Percentiles rank a stretch among this genome's conserved stretches.
Evolutionary conservation across 2,329 filamentous ascomycete genomes (phyloP).

Genomic region (Mycosphaerella sp.): DNA sequence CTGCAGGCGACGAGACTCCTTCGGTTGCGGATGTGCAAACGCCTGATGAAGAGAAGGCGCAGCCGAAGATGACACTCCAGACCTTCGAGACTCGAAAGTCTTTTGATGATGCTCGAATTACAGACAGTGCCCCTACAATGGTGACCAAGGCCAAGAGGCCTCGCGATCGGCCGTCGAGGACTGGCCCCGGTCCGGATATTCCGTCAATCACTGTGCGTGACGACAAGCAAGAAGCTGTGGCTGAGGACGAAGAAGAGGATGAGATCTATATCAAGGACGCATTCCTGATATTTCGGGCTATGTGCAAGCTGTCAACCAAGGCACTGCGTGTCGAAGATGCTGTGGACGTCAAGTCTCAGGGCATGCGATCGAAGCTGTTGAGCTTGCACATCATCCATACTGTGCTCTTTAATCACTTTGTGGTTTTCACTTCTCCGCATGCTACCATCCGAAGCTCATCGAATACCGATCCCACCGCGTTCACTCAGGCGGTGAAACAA

Average conservation of each 20-base stretch:
- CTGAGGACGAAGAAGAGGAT: slow-evolving; percentile 74
- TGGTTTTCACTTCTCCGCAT: slow-evolving; percentile 82
- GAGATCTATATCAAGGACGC: slow-evolving; percentile 97
- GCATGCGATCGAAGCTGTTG: slow-evolving; percentile 94
- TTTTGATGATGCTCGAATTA: slow-evolving; percentile 59
- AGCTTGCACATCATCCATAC: slow-evolving; percentile 94
- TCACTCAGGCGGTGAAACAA: slow-evolving; percentile 92
- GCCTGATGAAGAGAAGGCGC: slow-evolving; percentile 40
- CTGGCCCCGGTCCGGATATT: slow-evolving; percentile 41
- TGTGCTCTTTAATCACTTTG: slow-evolving; percentile 86
- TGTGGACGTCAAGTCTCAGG: slow-evolving; percentile 84
- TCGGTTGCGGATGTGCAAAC: slow-evolving; percentile 35
- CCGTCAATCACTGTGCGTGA: slow-evolving; percentile 34
- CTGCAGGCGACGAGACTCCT: slow-evolving; percentile 25
- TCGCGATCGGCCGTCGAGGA: slow-evolving; percentile 30
- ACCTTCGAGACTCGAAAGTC: slow-evolving; percentile 62
- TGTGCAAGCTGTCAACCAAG: slow-evolving; percentile 97
- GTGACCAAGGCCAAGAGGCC: slow-evolving; percentile 52
- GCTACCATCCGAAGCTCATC: slow-evolving; percentile 90
- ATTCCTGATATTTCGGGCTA: slow-evolving; percentile 92
- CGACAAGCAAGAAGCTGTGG: slow-evolving; percentile 45
- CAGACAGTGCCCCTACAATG: slow-evolving; percentile 61
- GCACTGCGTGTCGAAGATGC: slow-evolving; percentile 81
- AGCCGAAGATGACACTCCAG: slow-evolving; percentile 58
- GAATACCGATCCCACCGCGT: slow-evolving; percentile 78